Evolutionary conservation across 179 eudicot species (phyloP), one percentile per base, ranked within the genome.

Genomic region (Beta lomatogona): DNA sequence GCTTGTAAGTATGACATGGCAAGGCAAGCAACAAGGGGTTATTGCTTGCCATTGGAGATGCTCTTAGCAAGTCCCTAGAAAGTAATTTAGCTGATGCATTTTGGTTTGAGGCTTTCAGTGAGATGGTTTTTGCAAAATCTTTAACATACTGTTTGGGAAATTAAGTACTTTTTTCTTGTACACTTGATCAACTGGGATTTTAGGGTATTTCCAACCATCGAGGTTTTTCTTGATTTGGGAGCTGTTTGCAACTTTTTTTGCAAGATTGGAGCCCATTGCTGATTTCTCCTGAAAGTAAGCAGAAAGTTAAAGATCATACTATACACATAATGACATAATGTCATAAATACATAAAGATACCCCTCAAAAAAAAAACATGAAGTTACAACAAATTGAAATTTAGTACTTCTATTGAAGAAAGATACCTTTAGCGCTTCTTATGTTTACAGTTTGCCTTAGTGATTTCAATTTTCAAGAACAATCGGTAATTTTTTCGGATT

Each of bases 171-270:
- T 82, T 53, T 31, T 77, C 48, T 77, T 63, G 66, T 82, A 82
- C 12, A 82, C n/a, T 11, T 77, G 61, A 22, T 71, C 25, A 4
- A 77, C 65, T 44, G 81, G 81, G 16, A 82, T 64, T 13, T 77
- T 82, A 41, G 82, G 82, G 52, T 53, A 78, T 78, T 65, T 82
- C 82, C 85, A 78, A 54, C 45, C 70, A 18, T 77, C 66, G 14
- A 36, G 41, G 41, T 14, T 50, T 12, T 61, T 72, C 58, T 68
- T 81, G 21, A 25, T 67, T 61, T 66, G 55, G 10, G 57, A 12
- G 53, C 55, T 70, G 22, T 45, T 14, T 64, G 44, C 65, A 41
- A 58, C 81, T 57, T 69, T 16, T 57, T 70, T 21, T 19, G 53
- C 55, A 48, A 22, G 60, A 52, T 73, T 52, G 44, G 63, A 36